Conservation (phyloP, 768 basidiomycete species). For the Stropharia rugosoannulata region DNA sequence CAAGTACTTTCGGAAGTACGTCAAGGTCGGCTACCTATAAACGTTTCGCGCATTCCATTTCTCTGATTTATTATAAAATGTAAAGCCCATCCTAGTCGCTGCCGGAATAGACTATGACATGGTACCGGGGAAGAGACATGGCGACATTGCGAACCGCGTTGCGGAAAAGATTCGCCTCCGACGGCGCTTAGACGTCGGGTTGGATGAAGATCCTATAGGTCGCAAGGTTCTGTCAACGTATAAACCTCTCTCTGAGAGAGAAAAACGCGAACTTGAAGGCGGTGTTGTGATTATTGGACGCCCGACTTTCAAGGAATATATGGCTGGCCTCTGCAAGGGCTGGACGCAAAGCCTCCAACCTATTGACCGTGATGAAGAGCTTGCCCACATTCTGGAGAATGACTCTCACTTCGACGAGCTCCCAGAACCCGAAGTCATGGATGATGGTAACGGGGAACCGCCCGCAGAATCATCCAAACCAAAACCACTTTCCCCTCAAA, state of each 20-base stretch:
- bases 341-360: slow-evolving; percentile 76
- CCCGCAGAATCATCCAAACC: slow-evolving; percentile 21
- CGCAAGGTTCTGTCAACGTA: slow-evolving; percentile 51
- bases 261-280: slow-evolving; percentile 67
- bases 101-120: slow-evolving; percentile 93
- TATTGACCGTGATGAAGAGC: slow-evolving; percentile 67
- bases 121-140: slow-evolving; percentile 76
- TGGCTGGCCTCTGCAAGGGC: slow-evolving; percentile 81
- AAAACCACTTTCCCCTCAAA: slow-evolving; percentile 23
- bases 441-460: slow-evolving; percentile 8
- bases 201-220: slow-evolving; percentile 50
- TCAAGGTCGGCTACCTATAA: slow-evolving; percentile 69
- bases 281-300: slow-evolving; percentile 87
- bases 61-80: not conserved
- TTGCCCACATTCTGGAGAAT: slow-evolving; percentile 64
- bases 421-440: slow-evolving; percentile 18
- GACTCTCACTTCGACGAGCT: slow-evolving; percentile 82
- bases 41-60: slow-evolving; percentile 7
- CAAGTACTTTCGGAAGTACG: slow-evolving; percentile 93
- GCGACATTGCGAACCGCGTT: slow-evolving; percentile 79
- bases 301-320: slow-evolving; percentile 91
- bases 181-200: slow-evolving; percentile 64
- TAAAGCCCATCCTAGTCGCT: slow-evolving; percentile 89
- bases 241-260: slow-evolving; percentile 49
- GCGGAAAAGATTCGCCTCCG: slow-evolving; percentile 70